Evolutionary conservation across 2,329 filamentous ascomycete genomes (phyloP), one percentile per base, ranked within the genome.

Genomic region (Trichophyton rubrum): DNA sequence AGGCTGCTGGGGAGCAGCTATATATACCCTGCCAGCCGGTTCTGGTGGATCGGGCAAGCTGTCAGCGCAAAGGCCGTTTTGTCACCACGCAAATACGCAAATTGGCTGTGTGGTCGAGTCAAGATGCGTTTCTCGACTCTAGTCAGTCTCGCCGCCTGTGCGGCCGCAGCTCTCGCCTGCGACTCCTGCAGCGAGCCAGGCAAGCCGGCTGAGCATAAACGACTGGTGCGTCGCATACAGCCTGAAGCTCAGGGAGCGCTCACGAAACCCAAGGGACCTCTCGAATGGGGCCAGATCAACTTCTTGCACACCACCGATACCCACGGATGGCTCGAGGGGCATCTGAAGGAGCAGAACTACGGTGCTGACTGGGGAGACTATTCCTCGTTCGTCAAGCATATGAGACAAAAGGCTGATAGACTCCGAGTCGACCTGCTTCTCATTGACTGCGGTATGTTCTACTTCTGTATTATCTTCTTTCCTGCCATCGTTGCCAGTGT

Each of bases 361-460:
- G 91, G 89, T 4, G 92, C 90, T 55, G 93, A 99, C 38, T 97
- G 93, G 90, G 93, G 93, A 62, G 93, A 99, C 75, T 99, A 97
- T 73, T 82, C 97, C 68, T 96, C 92, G 5, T 96, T 99, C 70
- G 84, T 91, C 35, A 79, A 86, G 41, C 90, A 92, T 70, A 84
- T 99, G 79, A 87, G 84, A 60, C 80, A 84, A 66, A 85, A 84
- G 69, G 90, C 90, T 60, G 89, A 96, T 69, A 82, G 84, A 0
- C 80, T 86, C 59, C 90, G 89, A 53, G 83, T 83, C 30, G 93
- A 99, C 71, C 77, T 99, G 17, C 78, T 99, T 15, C 78, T 99
- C n/a, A 79, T 99, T 64, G 93, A 99, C 71, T 96, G 91, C 0
- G 93, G 93, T 58, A 43, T 30, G 56, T 24, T 41, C 20, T 15